These are phyloP conservation scores for Alternaria angustiovoidea DNA, from an alignment of 2,329 filamentous ascomycete species.

Conservation along the genomic window DNA sequence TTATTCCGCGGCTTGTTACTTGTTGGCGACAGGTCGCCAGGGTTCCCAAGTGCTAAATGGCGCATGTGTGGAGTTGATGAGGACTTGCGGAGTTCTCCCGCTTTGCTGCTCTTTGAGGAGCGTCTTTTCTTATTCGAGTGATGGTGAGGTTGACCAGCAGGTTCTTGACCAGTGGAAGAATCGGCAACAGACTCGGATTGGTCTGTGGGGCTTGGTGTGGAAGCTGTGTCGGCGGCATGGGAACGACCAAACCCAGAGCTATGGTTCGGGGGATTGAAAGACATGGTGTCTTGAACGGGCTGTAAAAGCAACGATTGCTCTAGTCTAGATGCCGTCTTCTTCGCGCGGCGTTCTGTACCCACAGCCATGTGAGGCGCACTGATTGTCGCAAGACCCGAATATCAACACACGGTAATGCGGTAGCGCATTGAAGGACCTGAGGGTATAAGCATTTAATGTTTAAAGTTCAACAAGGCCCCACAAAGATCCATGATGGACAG, in stretches of 20 bases:
- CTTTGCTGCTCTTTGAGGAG: slow-evolving; percentile 51
- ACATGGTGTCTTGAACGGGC: slow-evolving; percentile 45
- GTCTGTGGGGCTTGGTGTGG: slow-evolving; percentile 33
- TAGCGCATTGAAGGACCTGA: slow-evolving; percentile 42
- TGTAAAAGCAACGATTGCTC: slow-evolving; percentile 45
- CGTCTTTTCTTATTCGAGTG: slow-evolving; percentile 48
- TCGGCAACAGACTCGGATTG: slow-evolving; percentile 27
- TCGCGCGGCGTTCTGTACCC: slow-evolving; percentile 46
- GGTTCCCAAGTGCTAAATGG: slow-evolving; percentile 48
- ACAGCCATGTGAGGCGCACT: slow-evolving; percentile 50
- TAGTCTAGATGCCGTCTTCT: slow-evolving; percentile 45
- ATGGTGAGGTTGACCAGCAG: slow-evolving; percentile 29
- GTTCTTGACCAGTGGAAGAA: slow-evolving; percentile 29
- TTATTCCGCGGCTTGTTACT: slow-evolving; percentile 84
- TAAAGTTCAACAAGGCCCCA: slow-evolving; percentile 33
- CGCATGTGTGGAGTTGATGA: slow-evolving; percentile 60
- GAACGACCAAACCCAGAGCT: slow-evolving; percentile 36
- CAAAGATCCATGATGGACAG: slow-evolving; percentile 23
- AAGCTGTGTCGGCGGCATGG: slow-evolving; percentile 32
- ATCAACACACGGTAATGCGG: slow-evolving; percentile 30
- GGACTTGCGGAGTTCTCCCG: slow-evolving; percentile 53
- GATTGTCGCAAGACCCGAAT: slow-evolving; percentile 37
- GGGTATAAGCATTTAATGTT: slow-evolving; percentile 41
- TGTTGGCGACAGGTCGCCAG: slow-evolving; percentile 56
- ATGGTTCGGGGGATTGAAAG: slow-evolving; percentile 43